Percentiles rank a stretch among this genome's conserved stretches.
These are phyloP conservation scores for Raffaelea deltoideospora DNA, from an alignment of 2,329 filamentous ascomycete genomes.

Conservation along the genomic window DNA sequence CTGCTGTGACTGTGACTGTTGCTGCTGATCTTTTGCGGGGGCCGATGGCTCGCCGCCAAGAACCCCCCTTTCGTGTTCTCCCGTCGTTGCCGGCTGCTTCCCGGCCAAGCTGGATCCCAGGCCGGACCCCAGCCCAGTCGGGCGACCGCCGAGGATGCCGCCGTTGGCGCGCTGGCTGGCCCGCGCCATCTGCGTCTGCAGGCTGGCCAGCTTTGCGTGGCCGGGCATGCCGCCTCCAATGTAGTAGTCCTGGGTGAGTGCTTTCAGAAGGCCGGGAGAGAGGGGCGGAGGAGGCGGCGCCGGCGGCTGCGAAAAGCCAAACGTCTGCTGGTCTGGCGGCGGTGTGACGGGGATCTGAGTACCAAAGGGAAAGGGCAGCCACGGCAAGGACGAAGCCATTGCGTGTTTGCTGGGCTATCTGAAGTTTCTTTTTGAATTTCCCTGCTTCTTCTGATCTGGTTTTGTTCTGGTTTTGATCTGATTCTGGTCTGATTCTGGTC, in stretches of 20 bases:
- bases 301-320: constrained; percentile 9
- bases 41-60: too few relatives aligned
- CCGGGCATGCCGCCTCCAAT: background rate
- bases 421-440: too few relatives aligned
- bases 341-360: constrained; percentile 22
- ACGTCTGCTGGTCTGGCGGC: constrained; percentile 22
- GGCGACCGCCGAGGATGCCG: too few relatives aligned
- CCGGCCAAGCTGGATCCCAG: background rate
- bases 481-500: too few relatives aligned
- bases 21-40: background rate
- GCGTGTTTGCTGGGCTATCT: too few relatives aligned
- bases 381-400: constrained; percentile 15
- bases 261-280: constrained; percentile 9
- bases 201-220: constrained; percentile 2
- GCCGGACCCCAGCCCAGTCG: too few relatives aligned
- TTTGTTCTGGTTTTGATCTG: too few relatives aligned
- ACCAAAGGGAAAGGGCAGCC: constrained; percentile 15
- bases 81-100: background rate
- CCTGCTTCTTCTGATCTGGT: too few relatives aligned
- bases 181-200: constrained; percentile 6
- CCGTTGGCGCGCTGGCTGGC: constrained; percentile 4
- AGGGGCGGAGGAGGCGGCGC: constrained; percentile 5
- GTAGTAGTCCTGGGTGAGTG: constrained; percentile 12
- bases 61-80: too few relatives aligned
- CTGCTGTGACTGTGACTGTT: background rate